Percentiles rank a stretch among this genome's conserved stretches.
These are phyloP conservation scores for Clathrospora elynae DNA, from an alignment of 2,329 filamentous ascomycete species.

Conservation along the genomic window DNA sequence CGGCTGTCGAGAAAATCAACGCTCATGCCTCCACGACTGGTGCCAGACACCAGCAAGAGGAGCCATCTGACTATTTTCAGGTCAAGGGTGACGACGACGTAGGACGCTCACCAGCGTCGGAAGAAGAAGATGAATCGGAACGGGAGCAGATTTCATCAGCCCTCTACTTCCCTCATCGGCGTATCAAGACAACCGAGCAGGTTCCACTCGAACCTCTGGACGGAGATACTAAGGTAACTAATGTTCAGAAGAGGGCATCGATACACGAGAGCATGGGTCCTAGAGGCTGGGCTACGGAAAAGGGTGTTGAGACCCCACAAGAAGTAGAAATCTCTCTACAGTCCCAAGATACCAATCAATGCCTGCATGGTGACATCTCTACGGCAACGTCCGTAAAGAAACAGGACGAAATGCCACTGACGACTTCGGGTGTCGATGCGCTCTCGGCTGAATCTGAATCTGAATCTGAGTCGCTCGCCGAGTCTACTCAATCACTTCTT, in stretches of 20 bases:
- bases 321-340: constrained; percentile 68
- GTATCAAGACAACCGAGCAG: constrained; percentile 52
- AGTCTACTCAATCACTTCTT: constrained; percentile 52
- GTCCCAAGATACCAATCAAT: constrained; percentile 64
- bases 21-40: constrained; percentile 23
- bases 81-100: constrained; percentile 21
- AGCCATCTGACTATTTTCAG: constrained; percentile 40
- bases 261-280: constrained; percentile 35
- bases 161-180: constrained; percentile 78
- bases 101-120: constrained; percentile 44
- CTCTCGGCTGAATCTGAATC: constrained; percentile 51
- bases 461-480: constrained; percentile 49
- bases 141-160: constrained; percentile 88
- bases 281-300: constrained; percentile 36
- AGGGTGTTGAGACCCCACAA: constrained; percentile 47
- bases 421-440: constrained; percentile 31
- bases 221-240: constrained; percentile 34
- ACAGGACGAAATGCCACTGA: constrained; percentile 48
- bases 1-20: constrained; percentile 43
- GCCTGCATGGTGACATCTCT: constrained; percentile 64
- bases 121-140: constrained; percentile 65
- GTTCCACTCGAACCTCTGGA: constrained; percentile 27
- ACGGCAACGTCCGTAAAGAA: constrained; percentile 48
- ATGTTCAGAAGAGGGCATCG: constrained; percentile 32
- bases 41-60: constrained; percentile 26